Percentiles rank a stretch among this genome's conserved stretches.
phyloP scores from a whole-genome alignment of 1,284 basidiomycete genomes.

The Rhodotorula sp. region DNA sequence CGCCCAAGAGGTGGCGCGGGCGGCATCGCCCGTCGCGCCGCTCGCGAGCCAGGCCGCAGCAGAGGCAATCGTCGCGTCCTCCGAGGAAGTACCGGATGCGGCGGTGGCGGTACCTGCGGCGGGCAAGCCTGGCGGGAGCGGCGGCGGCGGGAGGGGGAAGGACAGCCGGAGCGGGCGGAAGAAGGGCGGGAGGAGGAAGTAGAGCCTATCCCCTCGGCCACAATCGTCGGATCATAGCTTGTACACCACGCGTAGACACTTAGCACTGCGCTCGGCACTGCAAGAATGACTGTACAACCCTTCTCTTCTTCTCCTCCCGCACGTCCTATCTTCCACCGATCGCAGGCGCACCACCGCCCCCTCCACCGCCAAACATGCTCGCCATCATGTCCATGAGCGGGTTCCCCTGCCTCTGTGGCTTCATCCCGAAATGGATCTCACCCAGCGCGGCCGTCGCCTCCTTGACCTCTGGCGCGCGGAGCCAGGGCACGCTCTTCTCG shows the following conservation, averaged over 20 bases:
- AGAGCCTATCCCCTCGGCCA: not conserved
- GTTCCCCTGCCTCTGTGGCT: slow-evolving; percentile 72
- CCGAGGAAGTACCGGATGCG: not conserved
- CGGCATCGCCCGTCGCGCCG: not conserved
- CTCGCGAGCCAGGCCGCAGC: not conserved
- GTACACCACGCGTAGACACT: not conserved
- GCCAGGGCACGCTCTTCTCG: slow-evolving; percentile 44
- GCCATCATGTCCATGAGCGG: slow-evolving; percentile 69
- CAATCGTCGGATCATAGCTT: not conserved
- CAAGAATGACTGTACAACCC: not conserved
- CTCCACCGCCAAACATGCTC: slow-evolving; percentile 68
- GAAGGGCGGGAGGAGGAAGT: not conserved
- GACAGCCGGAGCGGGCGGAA: not conserved
- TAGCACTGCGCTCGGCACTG: not conserved
- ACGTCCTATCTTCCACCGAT: not conserved
- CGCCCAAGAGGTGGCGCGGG: not conserved
- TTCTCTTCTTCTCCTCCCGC: too few relatives aligned
- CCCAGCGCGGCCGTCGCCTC: slow-evolving; percentile 66
- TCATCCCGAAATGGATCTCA: slow-evolving; percentile 71
- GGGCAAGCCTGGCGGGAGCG: not conserved
- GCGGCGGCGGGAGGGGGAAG: not conserved
- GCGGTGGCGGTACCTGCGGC: not conserved
- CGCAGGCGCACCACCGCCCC: slow-evolving; percentile 9
- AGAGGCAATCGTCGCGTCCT: not conserved
- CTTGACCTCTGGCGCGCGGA: slow-evolving; percentile 70